phyloP scores from a whole-genome alignment of 2,329 filamentous ascomycete genomes.

The Diplodia corticola region DNA sequence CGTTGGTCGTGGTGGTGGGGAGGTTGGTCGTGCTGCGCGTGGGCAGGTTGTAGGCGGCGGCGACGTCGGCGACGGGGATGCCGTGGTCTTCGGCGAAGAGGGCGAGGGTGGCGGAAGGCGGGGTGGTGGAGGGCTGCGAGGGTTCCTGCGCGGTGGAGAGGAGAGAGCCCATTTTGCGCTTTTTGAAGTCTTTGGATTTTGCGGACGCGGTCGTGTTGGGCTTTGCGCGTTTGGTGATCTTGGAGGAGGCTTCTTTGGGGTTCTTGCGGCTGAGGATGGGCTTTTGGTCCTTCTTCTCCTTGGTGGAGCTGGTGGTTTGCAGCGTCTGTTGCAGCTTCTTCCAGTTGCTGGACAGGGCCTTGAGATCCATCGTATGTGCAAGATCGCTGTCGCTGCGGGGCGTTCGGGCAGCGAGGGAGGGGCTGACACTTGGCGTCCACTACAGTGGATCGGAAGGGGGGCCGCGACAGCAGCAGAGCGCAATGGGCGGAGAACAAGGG shows the following conservation, averaged over 20 bases:
- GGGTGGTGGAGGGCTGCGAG: conserved; percentile 37
- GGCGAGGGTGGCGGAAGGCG: conserved; percentile 56
- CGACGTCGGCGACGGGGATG: conserved; percentile 59
- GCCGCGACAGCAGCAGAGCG: not conserved
- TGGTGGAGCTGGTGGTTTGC: conserved; percentile 32
- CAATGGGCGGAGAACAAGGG: not conserved
- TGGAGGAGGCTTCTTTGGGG: conserved; percentile 19
- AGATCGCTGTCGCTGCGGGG: not conserved
- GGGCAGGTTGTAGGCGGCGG: conserved; percentile 57
- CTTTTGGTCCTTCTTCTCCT: conserved; percentile 33
- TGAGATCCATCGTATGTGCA: conserved; percentile 39
- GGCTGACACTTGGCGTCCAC: not conserved
- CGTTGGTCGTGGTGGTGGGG: conserved; percentile 41
- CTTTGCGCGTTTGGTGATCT: conserved; percentile 39
- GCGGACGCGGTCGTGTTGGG: conserved; percentile 5
- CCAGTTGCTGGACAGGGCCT: conserved; percentile 63
- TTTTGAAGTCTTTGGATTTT: conserved; percentile 31
- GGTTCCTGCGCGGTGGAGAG: conserved; percentile 31
- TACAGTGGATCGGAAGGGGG: not conserved
- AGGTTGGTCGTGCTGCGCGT: conserved; percentile 52
- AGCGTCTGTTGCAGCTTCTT: conserved; percentile 69
- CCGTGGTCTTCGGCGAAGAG: conserved; percentile 63
- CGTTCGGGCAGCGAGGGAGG: not conserved
- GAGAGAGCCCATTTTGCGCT: conserved; percentile 56
- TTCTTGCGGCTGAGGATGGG: conserved; percentile 38